A percentile compares a stretch with the other conserved stretches of the same genome.
phyloP scores from a whole-genome alignment of 331 rosid species.

The Saraca asoca region DNA sequence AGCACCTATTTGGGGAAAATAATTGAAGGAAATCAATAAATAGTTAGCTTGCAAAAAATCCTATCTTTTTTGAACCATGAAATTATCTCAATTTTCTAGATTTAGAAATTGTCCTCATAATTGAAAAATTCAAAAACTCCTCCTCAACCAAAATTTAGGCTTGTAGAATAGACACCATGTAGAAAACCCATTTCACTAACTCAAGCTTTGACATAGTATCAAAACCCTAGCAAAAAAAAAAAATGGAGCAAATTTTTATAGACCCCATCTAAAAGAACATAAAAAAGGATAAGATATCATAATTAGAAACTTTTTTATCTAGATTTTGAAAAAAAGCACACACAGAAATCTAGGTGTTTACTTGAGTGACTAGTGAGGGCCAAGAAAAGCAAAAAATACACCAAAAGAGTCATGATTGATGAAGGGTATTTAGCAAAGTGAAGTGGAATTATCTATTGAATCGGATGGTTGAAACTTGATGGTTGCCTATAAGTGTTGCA shows the following conservation, averaged over 20 bases:
- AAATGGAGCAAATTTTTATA: background rate
- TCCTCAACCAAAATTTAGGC: background rate
- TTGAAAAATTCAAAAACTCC: background rate
- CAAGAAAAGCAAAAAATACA: slow-evolving; percentile 56
- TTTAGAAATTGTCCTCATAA: background rate
- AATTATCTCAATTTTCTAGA: background rate
- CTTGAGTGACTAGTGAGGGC: slow-evolving; percentile 72
- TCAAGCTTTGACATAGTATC: background rate
- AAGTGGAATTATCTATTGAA: slow-evolving; percentile 21
- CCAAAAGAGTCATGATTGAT: slow-evolving; percentile 60
- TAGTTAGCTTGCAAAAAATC: background rate
- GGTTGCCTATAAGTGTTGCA: background rate
- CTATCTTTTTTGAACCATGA: too few species aligned
- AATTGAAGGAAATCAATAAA: background rate
- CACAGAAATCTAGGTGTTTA: slow-evolving; percentile 43
- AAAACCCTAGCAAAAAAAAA: too few species aligned
- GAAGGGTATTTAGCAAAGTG: slow-evolving; percentile 16
- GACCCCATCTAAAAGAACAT: background rate
- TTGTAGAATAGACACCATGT: background rate
- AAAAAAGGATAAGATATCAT: background rate
- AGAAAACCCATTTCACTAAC: background rate
- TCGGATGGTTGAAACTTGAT: slow-evolving; percentile 4
- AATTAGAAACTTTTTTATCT: background rate
- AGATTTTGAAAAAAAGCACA: background rate
- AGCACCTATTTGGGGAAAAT: slow-evolving; percentile 51